phyloP scores from a whole-genome alignment of 2,329 filamentous ascomycete genomes.

The Magnaporthiopsis incrustans region DNA sequence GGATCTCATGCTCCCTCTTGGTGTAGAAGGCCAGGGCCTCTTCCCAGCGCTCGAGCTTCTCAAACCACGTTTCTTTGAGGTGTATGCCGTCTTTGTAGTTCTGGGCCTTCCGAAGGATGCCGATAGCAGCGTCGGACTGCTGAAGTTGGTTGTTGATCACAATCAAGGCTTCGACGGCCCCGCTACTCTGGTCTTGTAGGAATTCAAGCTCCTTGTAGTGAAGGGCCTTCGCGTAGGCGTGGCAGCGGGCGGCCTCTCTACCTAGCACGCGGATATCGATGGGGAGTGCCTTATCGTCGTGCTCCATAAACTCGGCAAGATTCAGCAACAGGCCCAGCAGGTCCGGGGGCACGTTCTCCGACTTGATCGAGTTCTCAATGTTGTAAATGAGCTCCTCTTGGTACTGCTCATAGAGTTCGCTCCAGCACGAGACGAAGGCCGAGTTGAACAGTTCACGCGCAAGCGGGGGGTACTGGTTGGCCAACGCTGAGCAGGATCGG shows the following conservation, averaged over 20 bases:
- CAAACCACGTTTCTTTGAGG: constrained; percentile 96
- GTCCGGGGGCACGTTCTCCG: constrained; percentile 91
- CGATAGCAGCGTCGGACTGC: constrained; percentile 96
- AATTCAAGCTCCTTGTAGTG: constrained; percentile 99
- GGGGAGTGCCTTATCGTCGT: constrained; percentile 94
- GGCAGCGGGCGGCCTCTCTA: constrained; percentile 90
- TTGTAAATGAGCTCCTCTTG: constrained; percentile 94
- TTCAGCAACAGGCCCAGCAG: constrained; percentile 91
- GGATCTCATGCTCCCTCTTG: constrained; percentile 67
- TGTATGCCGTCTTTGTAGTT: constrained; percentile 89
- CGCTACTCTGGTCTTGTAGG: constrained; percentile 91
- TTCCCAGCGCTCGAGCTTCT: constrained; percentile 97
- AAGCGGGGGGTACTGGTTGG: constrained; percentile 83
- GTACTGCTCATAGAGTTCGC: constrained; percentile 91
- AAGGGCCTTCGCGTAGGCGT: constrained; percentile 94
- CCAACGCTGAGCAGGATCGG: constrained; percentile 83
- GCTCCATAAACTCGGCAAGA: constrained; percentile 98
- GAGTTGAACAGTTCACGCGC: constrained; percentile 96
- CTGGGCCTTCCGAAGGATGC: constrained; percentile 92
- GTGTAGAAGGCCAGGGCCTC: constrained; percentile 91
- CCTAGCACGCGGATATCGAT: constrained; percentile 95
- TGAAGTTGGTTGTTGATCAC: constrained; percentile 99
- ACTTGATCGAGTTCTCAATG: constrained; percentile 91
- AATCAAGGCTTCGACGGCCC: constrained; percentile 92
- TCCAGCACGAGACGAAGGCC: constrained; percentile 98